Evolutionary conservation across 2,329 filamentous ascomycete species (phyloP).

Genomic region (Colletotrichum musicola): DNA sequence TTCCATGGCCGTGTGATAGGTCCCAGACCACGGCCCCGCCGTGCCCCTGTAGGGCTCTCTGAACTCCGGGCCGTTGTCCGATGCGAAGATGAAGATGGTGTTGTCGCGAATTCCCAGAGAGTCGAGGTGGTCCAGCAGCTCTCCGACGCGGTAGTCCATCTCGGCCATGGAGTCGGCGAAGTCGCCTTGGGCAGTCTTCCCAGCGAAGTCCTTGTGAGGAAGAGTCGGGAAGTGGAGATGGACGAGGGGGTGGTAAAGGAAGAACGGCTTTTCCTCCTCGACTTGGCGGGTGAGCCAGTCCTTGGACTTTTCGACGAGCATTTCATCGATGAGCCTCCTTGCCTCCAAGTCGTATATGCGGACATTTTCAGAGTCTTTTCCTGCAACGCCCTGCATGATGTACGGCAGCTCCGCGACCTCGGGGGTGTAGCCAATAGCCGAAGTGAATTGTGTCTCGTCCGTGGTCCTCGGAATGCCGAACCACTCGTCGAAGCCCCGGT

Average conservation of each 20-base stretch:
- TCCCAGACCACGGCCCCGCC: constrained; percentile 50
- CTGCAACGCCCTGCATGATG: constrained; percentile 48
- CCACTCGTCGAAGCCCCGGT: constrained; percentile 53
- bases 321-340: constrained; percentile 48
- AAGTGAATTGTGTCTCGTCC: constrained; percentile 52
- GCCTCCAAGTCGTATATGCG: constrained; percentile 49
- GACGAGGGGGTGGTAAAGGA: constrained; percentile 50
- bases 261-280: constrained; percentile 43
- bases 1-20: constrained; percentile 53
- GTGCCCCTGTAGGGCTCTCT: constrained; percentile 48
- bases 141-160: constrained; percentile 49
- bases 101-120: constrained; percentile 45
- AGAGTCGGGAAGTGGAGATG: constrained; percentile 51
- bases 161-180: constrained; percentile 51
- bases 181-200: constrained; percentile 46
- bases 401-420: constrained; percentile 51
- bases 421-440: constrained; percentile 46
- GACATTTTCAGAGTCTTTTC: constrained; percentile 46
- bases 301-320: constrained; percentile 48
- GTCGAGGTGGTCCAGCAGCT: constrained; percentile 49
- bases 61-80: constrained; percentile 52
- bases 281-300: constrained; percentile 48
- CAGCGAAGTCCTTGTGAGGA: constrained; percentile 46
- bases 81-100: constrained; percentile 51
- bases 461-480: constrained; percentile 52